Conservation (phyloP, 148 eudicot species). For the Rhododendron henanense region DNA sequence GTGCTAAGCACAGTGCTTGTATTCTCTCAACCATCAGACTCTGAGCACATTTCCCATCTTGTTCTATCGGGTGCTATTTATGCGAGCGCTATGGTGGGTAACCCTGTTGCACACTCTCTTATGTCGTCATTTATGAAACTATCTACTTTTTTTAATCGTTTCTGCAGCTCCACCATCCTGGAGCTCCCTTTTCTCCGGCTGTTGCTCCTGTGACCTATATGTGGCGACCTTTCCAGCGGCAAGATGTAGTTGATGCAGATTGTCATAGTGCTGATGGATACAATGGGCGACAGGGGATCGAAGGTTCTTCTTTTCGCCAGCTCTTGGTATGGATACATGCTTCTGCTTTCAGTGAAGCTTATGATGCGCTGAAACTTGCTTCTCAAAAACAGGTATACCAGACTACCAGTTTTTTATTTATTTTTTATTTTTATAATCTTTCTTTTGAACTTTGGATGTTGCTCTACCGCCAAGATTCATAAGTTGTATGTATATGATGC, state of each 20-base stretch:
- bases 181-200: constrained; percentile 31
- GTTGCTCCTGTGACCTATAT: constrained; percentile 79
- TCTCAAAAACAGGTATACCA: constrained; percentile 55
- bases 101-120: background rate
- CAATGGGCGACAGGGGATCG: constrained; percentile 9
- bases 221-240: constrained; percentile 59
- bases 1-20: constrained; percentile 46
- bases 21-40: constrained; percentile 34
- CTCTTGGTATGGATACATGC: constrained; percentile 93
- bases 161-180: constrained; percentile 64
- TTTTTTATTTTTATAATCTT: background rate
- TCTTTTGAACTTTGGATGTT: background rate
- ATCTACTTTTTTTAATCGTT: background rate
- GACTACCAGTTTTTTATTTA: background rate
- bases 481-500: background rate
- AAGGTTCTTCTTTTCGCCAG: constrained; percentile 30
- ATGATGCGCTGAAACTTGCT: constrained; percentile 49
- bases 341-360: constrained; percentile 64
- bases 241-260: constrained; percentile 12
- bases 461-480: background rate
- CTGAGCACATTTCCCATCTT: constrained; percentile 24
- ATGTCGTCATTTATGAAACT: background rate
- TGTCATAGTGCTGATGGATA: constrained; percentile 9
- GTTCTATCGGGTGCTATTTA: constrained; percentile 48
- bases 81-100: constrained; percentile 76